Evolutionary conservation across 768 basidiomycete genomes (phyloP), one percentile per base, ranked within the genome.

Genomic region (Cystofilobasidium macerans): DNA sequence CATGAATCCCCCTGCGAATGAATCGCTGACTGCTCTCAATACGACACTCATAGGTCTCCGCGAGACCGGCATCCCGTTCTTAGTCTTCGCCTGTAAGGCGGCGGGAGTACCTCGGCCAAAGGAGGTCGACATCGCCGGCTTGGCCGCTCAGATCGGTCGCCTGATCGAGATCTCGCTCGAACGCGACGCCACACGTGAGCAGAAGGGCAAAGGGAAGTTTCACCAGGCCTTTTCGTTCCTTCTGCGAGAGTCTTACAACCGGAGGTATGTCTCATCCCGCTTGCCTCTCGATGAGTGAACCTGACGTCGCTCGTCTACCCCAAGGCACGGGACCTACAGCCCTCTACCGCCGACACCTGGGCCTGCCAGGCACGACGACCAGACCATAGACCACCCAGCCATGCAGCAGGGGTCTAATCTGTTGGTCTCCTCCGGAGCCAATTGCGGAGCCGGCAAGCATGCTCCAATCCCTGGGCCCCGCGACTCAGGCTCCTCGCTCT

Each of bases 151-250:
- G 24, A 57, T 64, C 38, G 63, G 56, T 1, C 42, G 36, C 42
- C 51, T 64, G 51, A 43, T 64, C 42, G 38, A 56, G 36, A 35
- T 64, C 32, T 64, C 63, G 33, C 40, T 57, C 33, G 63, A 64
- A 43, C 20, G 45, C 22, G 45, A 47, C 45, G 45, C 45, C 22
- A 47, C 45, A n/a, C 45, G 45, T n/a, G 63, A 54, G 36, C 56
- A 64, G 36, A 53, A 54, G 40, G 42, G 24, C 30, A 64, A 28
- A 8, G 30, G 53, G 7, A 54, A 53, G 56, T 57, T 45, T 42
- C 63, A 64, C 32, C 63, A 64, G 35, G 63, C 56, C 11, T 64
- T 64, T 56, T 64, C 51, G 36, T 64, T 54, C 51, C 54, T 64
- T 2, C 28, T 64, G 3, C 24, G 53, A 6, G 33, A 47, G 54